A percentile compares a stretch with the other conserved stretches of the same genome.
These are phyloP conservation scores for Cytospora schulzeri DNA, from an alignment of 2,329 filamentous ascomycete genomes.

Conservation along the genomic window DNA sequence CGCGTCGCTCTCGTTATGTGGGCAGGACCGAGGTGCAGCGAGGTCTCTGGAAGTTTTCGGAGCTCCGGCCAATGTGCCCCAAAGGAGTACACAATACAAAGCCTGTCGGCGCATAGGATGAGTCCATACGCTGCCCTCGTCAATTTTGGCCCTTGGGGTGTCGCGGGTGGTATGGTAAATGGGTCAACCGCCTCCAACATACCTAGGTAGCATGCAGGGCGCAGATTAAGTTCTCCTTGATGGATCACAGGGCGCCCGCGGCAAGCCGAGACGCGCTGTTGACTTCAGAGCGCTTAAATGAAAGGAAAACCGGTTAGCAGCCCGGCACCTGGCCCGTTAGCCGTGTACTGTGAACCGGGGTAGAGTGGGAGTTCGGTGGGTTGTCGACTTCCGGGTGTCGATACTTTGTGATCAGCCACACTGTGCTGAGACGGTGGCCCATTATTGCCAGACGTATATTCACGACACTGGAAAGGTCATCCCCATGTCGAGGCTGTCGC, in stretches of 20 bases:
- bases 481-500: background rate
- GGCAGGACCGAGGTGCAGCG: background rate
- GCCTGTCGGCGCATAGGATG: background rate
- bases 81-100: constrained; percentile 3
- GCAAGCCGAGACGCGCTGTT: constrained; percentile 12
- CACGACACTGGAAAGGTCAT: background rate
- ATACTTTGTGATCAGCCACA: background rate
- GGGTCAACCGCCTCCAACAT: background rate
- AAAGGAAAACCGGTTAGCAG: constrained; percentile 5
- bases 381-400: background rate
- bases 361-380: background rate
- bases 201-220: background rate
- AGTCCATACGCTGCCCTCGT: background rate
- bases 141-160: background rate
- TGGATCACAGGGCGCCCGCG: constrained; percentile 13
- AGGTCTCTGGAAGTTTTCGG: constrained; percentile 5
- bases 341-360: background rate
- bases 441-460: background rate
- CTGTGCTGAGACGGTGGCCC: background rate
- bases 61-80: constrained; percentile 17
- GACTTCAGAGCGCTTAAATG: constrained; percentile 11
- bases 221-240: constrained; percentile 5
- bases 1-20: constrained; percentile 2
- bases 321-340: constrained; percentile 4
- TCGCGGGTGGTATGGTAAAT: background rate